A percentile compares a stretch with the other conserved stretches of the same genome.
Evolutionary conservation across 78 protist genomes (phyloP).

Genomic region (Neovahlkampfia damariscottae): DNA sequence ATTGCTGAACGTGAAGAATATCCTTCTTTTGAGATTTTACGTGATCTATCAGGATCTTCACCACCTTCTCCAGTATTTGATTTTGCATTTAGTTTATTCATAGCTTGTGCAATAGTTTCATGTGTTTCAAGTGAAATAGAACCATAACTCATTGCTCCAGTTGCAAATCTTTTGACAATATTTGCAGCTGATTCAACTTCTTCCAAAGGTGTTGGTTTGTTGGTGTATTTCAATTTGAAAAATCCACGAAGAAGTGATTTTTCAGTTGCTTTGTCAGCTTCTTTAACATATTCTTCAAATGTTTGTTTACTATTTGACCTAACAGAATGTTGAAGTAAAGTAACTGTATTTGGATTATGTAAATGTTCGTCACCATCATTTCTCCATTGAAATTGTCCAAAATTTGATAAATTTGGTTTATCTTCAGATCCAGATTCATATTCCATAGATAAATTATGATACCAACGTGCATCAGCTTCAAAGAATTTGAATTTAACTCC

Average conservation of each 20-base stretch:
- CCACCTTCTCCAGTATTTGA: conserved; percentile 87
- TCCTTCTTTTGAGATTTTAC: neutral
- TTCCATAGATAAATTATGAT: no score
- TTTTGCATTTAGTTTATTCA: conserved; percentile 65
- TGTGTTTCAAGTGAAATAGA: conserved; percentile 59
- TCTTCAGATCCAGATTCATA: no score
- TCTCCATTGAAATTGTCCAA: conserved; percentile 53
- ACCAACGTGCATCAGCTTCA: no score
- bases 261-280: neutral
- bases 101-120: conserved; percentile 59
- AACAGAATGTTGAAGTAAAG: conserved; percentile 34
- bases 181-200: conserved; percentile 42
- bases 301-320: conserved; percentile 33
- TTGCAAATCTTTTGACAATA: conserved; percentile 61
- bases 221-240: conserved; percentile 21
- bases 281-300: conserved; percentile 5
- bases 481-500: conserved; percentile 35
- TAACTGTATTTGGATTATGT: conserved; percentile 37
- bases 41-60: conserved; percentile 47
- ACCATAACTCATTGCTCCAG: conserved; percentile 81
- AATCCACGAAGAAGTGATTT: conserved; percentile 46
- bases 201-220: conserved; percentile 25
- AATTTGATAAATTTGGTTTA: conserved; percentile 28
- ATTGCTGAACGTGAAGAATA: conserved; percentile 38
- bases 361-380: conserved; percentile 48